Percentiles rank a stretch among this genome's conserved stretches.
Evolutionary conservation across 805 yeast species (phyloP).

Genomic region (Spathaspora gorwiae): DNA sequence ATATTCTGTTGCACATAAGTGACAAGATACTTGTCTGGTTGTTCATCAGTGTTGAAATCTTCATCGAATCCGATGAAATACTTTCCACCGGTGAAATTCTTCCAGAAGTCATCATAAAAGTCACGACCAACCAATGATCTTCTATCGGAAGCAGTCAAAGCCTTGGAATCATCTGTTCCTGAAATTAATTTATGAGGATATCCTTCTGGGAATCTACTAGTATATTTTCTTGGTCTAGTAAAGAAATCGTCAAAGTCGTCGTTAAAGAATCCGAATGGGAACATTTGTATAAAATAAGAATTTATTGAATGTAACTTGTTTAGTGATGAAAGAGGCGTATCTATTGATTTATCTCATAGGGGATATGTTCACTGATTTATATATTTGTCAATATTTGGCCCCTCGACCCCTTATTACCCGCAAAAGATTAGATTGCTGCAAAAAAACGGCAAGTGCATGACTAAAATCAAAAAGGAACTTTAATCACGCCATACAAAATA

Average conservation of each 20-base stretch:
- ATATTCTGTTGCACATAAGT: slow-evolving; percentile 11
- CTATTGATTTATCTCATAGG: no score
- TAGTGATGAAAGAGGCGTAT: no score
- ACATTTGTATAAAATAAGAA: background rate
- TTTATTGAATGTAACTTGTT: no score
- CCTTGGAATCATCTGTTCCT: background rate
- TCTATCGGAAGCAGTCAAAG: background rate
- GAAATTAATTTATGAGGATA: slow-evolving; percentile 6
- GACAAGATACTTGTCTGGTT: slow-evolving; percentile 19
- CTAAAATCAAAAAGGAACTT: no score
- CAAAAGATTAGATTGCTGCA: no score
- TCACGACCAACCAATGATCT: background rate
- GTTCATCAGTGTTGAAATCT: slow-evolving; percentile 19
- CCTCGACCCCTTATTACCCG: no score
- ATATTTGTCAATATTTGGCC: no score
- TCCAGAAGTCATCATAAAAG: slow-evolving; percentile 7
- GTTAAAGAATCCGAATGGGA: slow-evolving; percentile 3
- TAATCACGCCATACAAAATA: no score
- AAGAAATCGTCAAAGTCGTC: slow-evolving; percentile 9
- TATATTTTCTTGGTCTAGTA: slow-evolving; percentile 9
- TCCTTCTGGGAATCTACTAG: slow-evolving; percentile 2
- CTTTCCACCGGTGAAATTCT: slow-evolving; percentile 4
- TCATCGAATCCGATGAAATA: slow-evolving; percentile 12
- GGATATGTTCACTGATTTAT: no score
- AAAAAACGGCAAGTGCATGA: no score